Conservation (phyloP, 306 rosid species). For the Benincasa hispida region DNA sequence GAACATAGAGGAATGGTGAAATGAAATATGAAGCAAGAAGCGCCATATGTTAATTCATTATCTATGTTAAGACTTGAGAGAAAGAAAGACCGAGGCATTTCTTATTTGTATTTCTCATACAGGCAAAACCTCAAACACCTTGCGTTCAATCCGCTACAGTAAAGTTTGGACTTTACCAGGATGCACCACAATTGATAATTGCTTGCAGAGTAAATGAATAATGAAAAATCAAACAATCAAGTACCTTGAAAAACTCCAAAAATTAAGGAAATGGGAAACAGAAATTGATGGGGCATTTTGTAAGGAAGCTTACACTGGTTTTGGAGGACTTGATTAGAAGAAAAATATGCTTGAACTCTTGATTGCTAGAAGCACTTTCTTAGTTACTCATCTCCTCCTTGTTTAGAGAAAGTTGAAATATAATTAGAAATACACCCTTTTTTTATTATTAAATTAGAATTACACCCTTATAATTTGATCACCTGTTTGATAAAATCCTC, state of each 20-base stretch:
- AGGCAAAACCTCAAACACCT: conserved; percentile 18
- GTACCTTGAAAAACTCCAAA: not conserved
- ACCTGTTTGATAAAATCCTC: too few relatives aligned
- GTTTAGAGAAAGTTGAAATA: too few relatives aligned
- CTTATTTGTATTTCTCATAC: not conserved
- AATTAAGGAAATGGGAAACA: not conserved
- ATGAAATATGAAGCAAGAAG: too few relatives aligned
- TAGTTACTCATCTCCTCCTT: too few relatives aligned
- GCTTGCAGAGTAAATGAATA: conserved; percentile 33
- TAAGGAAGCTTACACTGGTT: conserved; percentile 34
- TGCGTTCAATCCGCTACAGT: conserved; percentile 9
- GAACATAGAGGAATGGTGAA: too few relatives aligned
- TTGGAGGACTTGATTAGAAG: conserved; percentile 62
- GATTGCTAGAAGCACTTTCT: too few relatives aligned
- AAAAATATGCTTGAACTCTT: conserved; percentile 30
- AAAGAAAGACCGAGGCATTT: too few relatives aligned
- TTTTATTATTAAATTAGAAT: too few relatives aligned
- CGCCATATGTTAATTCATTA: too few relatives aligned
- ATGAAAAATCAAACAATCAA: not conserved
- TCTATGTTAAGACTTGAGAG: too few relatives aligned
- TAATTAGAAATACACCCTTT: too few relatives aligned
- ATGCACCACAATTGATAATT: conserved; percentile 80
- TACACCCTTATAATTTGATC: too few relatives aligned
- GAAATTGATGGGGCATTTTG: not conserved
- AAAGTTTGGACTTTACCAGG: conserved; percentile 42